These are phyloP conservation scores for Meyerozyma elateridarum DNA, from an alignment of 1,139 yeast species.

Conservation along the genomic window DNA sequence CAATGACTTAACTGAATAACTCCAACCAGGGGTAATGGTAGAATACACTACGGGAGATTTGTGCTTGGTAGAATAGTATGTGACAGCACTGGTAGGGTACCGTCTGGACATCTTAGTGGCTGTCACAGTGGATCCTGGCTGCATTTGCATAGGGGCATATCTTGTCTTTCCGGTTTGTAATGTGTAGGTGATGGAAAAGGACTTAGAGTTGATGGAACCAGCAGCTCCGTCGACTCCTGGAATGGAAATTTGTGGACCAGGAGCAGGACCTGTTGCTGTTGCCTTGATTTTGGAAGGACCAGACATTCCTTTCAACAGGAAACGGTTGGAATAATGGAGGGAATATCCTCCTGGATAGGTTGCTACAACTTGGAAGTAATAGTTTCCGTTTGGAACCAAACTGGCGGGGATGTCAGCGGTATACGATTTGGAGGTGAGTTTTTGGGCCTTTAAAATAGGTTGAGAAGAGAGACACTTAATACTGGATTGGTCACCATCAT, in stretches of 20 bases:
- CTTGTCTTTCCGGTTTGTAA: conserved; percentile 69
- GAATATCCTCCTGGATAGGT: conserved; percentile 43
- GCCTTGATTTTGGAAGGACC: conserved; percentile 39
- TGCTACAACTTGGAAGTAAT: conserved; percentile 62
- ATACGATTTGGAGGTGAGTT: conserved; percentile 25
- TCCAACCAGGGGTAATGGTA: conserved; percentile 81
- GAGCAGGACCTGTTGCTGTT: conserved; percentile 27
- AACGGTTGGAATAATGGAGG: conserved; percentile 70
- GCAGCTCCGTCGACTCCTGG: conserved; percentile 31
- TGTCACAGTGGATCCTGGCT: conserved; percentile 71
- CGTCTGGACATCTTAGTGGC: conserved; percentile 58
- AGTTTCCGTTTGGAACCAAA: conserved; percentile 57
- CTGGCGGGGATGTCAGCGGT: conserved; percentile 39
- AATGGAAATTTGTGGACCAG: conserved; percentile 22
- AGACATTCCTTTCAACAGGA: conserved; percentile 62
- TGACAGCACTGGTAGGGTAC: conserved; percentile 64
- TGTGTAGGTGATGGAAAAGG: conserved; percentile 56
- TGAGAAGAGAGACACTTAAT: conserved; percentile 39
- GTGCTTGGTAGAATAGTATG: conserved; percentile 40
- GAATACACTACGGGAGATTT: conserved; percentile 46
- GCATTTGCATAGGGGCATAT: conserved; percentile 89
- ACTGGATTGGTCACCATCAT: conserved; percentile 23
- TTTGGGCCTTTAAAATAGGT: conserved; percentile 17
- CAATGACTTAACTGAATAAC: conserved; percentile 60
- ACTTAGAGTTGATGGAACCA: conserved; percentile 24